Evolutionary conservation across 495 filamentous ascomycete species (phyloP).

Genomic region (Penicillium macrosclerotiorum): DNA sequence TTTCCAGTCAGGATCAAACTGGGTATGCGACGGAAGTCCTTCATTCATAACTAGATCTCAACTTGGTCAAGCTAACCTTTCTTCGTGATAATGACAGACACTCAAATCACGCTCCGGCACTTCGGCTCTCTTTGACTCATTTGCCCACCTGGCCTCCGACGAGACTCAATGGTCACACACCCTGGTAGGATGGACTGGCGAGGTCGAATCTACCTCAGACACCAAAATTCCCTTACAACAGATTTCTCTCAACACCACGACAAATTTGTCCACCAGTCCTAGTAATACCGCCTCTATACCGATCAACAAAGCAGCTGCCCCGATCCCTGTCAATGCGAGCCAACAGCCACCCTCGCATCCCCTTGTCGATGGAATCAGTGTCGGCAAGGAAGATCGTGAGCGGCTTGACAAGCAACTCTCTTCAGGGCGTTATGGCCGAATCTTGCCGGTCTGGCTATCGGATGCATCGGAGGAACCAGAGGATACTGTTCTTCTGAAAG

Average conservation of each 20-base stretch:
- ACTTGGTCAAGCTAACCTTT: not conserved
- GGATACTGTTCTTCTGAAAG: slow-evolving; percentile 65
- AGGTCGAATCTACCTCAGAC: slow-evolving; percentile 61
- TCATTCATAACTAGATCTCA: not conserved
- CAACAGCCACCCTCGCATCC: slow-evolving; percentile 51
- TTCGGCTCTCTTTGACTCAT: slow-evolving; percentile 84
- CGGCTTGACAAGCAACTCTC: slow-evolving; percentile 67
- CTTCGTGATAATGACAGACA: slow-evolving; percentile 13
- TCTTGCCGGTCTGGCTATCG: slow-evolving; percentile 80
- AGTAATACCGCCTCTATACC: slow-evolving; percentile 15
- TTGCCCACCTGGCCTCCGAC: slow-evolving; percentile 76
- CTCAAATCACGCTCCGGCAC: slow-evolving; percentile 75
- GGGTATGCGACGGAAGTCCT: slow-evolving; percentile 55
- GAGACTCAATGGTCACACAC: slow-evolving; percentile 80
- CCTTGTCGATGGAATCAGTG: slow-evolving; percentile 60
- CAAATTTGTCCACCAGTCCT: slow-evolving; percentile 18
- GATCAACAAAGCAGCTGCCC: slow-evolving; percentile 64
- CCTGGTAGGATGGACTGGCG: slow-evolving; percentile 89
- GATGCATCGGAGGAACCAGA: slow-evolving; percentile 64
- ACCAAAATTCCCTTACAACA: slow-evolving; percentile 32
- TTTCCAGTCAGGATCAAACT: slow-evolving; percentile 65
- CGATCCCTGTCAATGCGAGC: slow-evolving; percentile 65
- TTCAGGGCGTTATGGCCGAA: slow-evolving; percentile 64
- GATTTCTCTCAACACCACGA: slow-evolving; percentile 27
- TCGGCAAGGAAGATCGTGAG: slow-evolving; percentile 62